Percentiles rank a stretch among this genome's conserved stretches.
Conservation (phyloP, 169 alveolate species). For the Plasmodium inui region DNA sequence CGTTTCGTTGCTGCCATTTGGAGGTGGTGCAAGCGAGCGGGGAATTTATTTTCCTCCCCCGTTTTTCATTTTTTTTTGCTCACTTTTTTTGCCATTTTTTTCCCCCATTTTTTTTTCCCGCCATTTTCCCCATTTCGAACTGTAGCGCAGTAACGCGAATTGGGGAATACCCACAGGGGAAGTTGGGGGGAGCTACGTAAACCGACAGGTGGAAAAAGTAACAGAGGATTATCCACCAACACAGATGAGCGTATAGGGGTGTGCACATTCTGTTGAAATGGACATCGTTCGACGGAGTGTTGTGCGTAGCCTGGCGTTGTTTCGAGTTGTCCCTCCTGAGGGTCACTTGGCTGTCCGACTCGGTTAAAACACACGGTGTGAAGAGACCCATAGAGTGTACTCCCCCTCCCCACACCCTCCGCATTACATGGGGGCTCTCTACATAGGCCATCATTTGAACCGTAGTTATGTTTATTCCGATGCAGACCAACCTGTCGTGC, state of each 20-base stretch:
- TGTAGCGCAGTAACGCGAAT: not conserved
- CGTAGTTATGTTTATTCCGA: not conserved
- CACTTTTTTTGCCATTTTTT: not conserved
- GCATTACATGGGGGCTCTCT: not conserved
- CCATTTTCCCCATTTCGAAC: not conserved
- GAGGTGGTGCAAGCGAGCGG: not conserved
- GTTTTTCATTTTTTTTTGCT: not conserved
- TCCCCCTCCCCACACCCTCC: not conserved
- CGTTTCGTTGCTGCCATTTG: not conserved
- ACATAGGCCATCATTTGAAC: not conserved
- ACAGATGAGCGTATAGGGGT: not conserved
- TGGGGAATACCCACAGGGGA: not conserved
- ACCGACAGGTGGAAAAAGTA: not conserved
- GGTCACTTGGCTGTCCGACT: not conserved
- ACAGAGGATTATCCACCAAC: not conserved
- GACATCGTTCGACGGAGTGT: not conserved
- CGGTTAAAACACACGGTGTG: not conserved
- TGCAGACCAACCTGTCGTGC: not conserved
- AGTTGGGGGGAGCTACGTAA: not conserved
- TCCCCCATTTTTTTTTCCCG: not conserved
- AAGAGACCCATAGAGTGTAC: not conserved
- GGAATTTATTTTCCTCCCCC: not conserved
- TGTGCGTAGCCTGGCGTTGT: not conserved
- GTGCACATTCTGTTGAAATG: not conserved
- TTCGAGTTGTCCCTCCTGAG: not conserved